Base-by-base conservation (phyloP, 768 basidiomycete species). In the Mrakia gelida region DNA sequence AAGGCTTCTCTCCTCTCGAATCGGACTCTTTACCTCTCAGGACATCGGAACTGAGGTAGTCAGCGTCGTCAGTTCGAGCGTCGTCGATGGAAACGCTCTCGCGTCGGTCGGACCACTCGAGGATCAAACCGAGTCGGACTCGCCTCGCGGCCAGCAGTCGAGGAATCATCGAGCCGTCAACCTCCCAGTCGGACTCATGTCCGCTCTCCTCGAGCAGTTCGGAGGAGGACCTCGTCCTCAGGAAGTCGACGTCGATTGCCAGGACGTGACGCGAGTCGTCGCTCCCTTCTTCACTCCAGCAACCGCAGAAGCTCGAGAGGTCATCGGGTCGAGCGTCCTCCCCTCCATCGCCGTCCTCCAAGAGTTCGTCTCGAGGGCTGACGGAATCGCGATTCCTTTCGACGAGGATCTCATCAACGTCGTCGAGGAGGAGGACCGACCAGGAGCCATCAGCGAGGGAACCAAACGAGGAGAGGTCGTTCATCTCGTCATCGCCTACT, bases 31-130 rank as follows among this genome's bases (percentile, higher is more conserved):
- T 9, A 26, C 26, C 18, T 26, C 59, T 2, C 26, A 2, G 59
- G 59, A 30, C 7, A 26, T 26, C 23, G 59, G 28, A 3, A 18
- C 2, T 2, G 26, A 26, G 7, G 59, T 30, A 2, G 59, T 61
- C 26, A 61, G 59, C 23, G 59, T 61, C 59, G 59, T 61, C 59
- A 61, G 59, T n/a, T 61, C 59, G 59, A 61, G 59, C 59, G 59
- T 61, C 59, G 59, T 26, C 59, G 59, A 61, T 26, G 59, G 59
- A 26, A 26, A 26, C 26, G 59, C 28, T 18, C 23, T 61, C 10
- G 59, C 59, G 13, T 23, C 18, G 8, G 23, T 30, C 8, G 28
- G 59, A 9, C 26, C 23, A 1, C 59, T 61, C 59, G 59, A 30
- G 9, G 59, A 23, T 26, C 59, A 26, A 26, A 2, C 28, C 8